Conservation (phyloP, 371 early-diverging fungal genomes). For the Apophysomyces variabilis region DNA sequence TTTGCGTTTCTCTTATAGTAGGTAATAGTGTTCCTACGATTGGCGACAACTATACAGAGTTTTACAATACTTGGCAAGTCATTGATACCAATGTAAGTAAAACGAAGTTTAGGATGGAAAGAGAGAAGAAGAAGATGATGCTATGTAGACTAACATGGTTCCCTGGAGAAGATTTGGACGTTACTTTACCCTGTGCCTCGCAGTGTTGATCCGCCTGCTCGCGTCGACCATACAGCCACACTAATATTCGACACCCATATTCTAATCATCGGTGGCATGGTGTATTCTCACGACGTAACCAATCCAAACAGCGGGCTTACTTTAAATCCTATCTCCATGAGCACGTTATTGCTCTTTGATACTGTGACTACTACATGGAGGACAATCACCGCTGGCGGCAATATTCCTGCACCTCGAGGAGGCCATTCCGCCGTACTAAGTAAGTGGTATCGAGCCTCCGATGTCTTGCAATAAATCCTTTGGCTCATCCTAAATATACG, state of each 20-base stretch:
- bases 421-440: conserved; percentile 49
- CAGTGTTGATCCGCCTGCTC: conserved; percentile 21
- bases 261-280: conserved; percentile 27
- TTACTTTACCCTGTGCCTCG: conserved; percentile 13
- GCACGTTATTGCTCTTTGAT: conserved; percentile 36
- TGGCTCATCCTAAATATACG: neutral
- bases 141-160: no score
- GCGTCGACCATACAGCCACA: conserved; percentile 40
- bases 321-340: conserved; percentile 48
- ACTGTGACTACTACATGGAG: conserved; percentile 33
- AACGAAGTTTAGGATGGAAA: neutral
- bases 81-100: conserved; percentile 36
- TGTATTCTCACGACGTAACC: conserved; percentile 24
- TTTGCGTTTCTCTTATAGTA: neutral
- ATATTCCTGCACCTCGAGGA: conserved; percentile 48
- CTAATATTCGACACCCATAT: conserved; percentile 26
- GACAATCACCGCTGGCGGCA: conserved; percentile 45
- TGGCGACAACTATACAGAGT: conserved; percentile 21
- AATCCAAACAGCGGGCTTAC: conserved; percentile 35
- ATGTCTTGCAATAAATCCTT: neutral
- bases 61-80: conserved; percentile 35
- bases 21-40: neutral
- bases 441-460: conserved; percentile 15
- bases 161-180: conserved; percentile 23
- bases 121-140: no score